Conservation (phyloP, 352 stramenopile species). For the Globisporangium mamillatum region DNA sequence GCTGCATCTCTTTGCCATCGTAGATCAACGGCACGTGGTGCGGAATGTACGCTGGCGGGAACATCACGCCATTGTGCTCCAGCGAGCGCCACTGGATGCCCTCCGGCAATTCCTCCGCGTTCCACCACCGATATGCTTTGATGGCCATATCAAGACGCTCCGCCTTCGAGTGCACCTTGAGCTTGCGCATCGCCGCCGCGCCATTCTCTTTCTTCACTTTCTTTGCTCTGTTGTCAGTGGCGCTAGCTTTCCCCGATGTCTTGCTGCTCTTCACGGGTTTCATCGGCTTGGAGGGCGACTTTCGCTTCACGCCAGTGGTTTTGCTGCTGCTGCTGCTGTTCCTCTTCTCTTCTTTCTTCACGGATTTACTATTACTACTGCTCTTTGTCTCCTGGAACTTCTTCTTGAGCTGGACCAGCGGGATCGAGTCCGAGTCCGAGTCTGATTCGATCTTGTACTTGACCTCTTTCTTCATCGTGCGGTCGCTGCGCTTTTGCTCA, state of each 20-base stretch:
- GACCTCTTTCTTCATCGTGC: conserved; percentile 21
- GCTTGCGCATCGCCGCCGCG: conserved; percentile 59
- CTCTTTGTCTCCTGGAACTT: conserved; percentile 12
- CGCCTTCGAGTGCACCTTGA: conserved; percentile 93
- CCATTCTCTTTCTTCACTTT: conserved; percentile 48
- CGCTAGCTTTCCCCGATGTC: conserved; percentile 37
- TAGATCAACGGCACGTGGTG: conserved; percentile 96
- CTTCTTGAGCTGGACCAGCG: conserved; percentile 85
- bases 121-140: conserved; percentile 99
- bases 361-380: conserved; percentile 24
- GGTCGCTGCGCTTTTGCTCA: conserved; percentile 13
- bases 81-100: conserved; percentile 98
- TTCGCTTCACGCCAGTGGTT: conserved; percentile 50
- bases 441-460: conserved; percentile 42
- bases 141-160: conserved; percentile 96
- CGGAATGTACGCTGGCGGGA: conserved; percentile 94
- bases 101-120: conserved; percentile 91
- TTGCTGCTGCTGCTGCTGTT: neutral
- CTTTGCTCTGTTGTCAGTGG: conserved; percentile 31
- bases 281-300: conserved; percentile 28
- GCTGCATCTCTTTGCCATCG: conserved; percentile 89
- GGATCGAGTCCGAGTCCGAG: conserved; percentile 76
- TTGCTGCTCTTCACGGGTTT: conserved; percentile 45
- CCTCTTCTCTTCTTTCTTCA: conserved; percentile 42
- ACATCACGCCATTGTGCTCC: conserved; percentile 98